Conservation (phyloP, 768 basidiomycete species). For the Pilatotrama ljubarskyi region DNA sequence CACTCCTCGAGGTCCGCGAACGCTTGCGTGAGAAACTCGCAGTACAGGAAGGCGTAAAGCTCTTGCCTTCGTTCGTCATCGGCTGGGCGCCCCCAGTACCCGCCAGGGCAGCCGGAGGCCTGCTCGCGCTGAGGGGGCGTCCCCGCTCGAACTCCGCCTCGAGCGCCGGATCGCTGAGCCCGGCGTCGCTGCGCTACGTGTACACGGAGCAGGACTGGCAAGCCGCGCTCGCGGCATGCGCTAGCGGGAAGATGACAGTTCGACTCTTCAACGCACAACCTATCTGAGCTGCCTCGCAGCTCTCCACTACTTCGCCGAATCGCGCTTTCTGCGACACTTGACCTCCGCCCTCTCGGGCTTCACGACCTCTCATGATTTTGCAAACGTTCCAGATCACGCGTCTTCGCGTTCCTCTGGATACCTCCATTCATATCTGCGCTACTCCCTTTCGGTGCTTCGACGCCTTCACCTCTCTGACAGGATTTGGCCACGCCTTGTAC, state of each 20-base stretch:
- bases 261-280: constrained; percentile 47
- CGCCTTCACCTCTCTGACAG: neutral
- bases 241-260: constrained; percentile 54
- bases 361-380: neutral
- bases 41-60: constrained; percentile 55
- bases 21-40: constrained; percentile 67
- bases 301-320: neutral
- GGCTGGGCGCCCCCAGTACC: constrained; percentile 47
- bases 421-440: neutral
- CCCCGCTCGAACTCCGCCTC: constrained; percentile 38
- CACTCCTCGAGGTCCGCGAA: constrained; percentile 54
- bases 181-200: constrained; percentile 43
- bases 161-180: constrained; percentile 22
- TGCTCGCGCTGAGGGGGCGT: constrained; percentile 21
- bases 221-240: constrained; percentile 42
- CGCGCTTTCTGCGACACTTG: neutral
- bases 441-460: neutral
- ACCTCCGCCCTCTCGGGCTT: neutral
- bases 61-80: constrained; percentile 56
- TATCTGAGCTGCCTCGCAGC: neutral
- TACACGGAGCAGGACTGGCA: constrained; percentile 64
- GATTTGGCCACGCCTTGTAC: neutral
- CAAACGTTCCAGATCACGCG: neutral
- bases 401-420: neutral
- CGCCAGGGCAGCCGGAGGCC: neutral